Base-by-base conservation (phyloP, 2,329 filamentous ascomycete species). In the Trichoderma sp. region DNA sequence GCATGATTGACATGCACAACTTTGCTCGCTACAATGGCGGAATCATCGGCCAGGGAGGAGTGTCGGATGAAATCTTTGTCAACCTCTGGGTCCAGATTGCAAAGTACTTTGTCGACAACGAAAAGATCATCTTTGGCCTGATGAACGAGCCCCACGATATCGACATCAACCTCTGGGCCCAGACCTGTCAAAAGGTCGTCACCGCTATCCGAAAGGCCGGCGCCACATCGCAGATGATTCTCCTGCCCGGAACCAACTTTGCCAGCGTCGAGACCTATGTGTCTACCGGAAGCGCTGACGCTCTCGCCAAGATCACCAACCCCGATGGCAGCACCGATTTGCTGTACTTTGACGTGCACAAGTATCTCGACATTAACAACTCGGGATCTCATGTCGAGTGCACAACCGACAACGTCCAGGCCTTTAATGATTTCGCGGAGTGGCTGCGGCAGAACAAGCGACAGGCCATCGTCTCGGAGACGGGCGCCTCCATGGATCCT, bases 111-210 rank as follows among this genome's bases (percentile, higher is more conserved):
- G 84, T 80, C 0, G 81, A 82, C 6, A 77, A 87, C 59, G 74
- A 81, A 42, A 86, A 29, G 82, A 82, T 60, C 75, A 84, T 69
- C 78, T 91, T 91, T 71, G 88, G 87, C 15, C 74, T 91, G 53
- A 91, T 91, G 88, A 92, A 91, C 77, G 89, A 89, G 78, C 89
- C 89, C 7, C 87, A 90, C 75, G 84, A 87, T 63, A 76, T 86
- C 66, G 83, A 88, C 72, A 80, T 89, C 70, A 76, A 73, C 29
- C 75, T 78, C 1, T 91, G 89, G 89, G 87, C 85, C 0, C 75
- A 81, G 5, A 87, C 86, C 0, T 85, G 86, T 69, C 89, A 91
- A 74, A 82, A 81, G 13, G 87, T 82, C 17, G 89, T 92, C 1
- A 88, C 84, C 0, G 89, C 87, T 4, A 90, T 92, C 72, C 86